phyloP scores from a whole-genome alignment of 2,329 filamentous ascomycete genomes.

The Fusarium circinatum region DNA sequence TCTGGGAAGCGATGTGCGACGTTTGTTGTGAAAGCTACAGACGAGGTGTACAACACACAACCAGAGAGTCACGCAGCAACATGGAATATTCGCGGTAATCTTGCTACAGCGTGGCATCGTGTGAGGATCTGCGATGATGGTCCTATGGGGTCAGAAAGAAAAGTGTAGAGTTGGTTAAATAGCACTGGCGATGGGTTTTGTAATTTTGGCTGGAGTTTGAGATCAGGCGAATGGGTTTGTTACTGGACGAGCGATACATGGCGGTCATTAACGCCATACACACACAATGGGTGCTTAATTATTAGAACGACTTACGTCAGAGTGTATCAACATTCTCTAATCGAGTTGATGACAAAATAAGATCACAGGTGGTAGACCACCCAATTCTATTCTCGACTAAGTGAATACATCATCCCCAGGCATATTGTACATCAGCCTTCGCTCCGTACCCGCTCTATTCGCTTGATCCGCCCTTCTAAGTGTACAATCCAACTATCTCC shows the following conservation, averaged over 20 bases:
- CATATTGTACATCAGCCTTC: slow-evolving; percentile 34
- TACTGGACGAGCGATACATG: background rate
- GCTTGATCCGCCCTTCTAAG: slow-evolving; percentile 33
- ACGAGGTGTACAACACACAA: slow-evolving; percentile 74
- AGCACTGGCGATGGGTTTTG: background rate
- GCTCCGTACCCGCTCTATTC: slow-evolving; percentile 24
- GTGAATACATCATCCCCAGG: slow-evolving; percentile 30
- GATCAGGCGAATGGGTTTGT: background rate
- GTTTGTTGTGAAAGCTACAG: slow-evolving; percentile 72
- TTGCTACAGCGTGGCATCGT: slow-evolving; percentile 75
- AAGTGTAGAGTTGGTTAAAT: background rate
- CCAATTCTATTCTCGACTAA: slow-evolving; percentile 32
- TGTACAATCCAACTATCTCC: slow-evolving; percentile 37
- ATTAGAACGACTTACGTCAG: background rate
- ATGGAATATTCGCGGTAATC: slow-evolving; percentile 72
- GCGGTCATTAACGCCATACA: background rate
- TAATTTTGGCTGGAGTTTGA: background rate
- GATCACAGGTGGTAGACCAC: background rate
- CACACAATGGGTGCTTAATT: background rate
- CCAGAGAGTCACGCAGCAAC: slow-evolving; percentile 68
- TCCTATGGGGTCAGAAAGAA: slow-evolving; percentile 3
- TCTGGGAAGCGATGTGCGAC: slow-evolving; percentile 54
- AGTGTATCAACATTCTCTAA: background rate
- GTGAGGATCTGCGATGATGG: slow-evolving; percentile 55
- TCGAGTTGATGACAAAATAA: background rate